Conservation (phyloP, 108 stramenopile species). For the Licmophora abbreviata region DNA sequence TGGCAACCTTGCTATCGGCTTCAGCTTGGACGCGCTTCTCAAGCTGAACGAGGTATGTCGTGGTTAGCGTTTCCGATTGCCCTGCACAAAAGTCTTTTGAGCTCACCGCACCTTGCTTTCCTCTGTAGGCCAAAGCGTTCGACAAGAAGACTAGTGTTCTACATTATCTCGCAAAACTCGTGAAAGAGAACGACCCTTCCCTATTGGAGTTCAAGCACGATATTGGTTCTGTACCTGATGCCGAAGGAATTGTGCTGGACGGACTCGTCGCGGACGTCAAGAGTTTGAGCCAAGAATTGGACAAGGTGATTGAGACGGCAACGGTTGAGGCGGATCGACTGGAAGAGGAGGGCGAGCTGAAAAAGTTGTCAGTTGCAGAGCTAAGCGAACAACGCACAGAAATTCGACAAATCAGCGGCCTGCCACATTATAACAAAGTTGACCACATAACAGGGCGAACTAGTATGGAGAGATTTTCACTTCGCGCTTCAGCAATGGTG, state of each 20-base stretch:
- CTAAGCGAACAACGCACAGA: constrained; percentile 54
- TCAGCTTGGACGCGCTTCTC: constrained; percentile 89
- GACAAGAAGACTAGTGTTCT: constrained; percentile 95
- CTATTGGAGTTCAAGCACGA: constrained; percentile 60
- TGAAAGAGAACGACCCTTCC: constrained; percentile 59
- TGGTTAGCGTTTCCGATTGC: not conserved
- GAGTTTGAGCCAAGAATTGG: constrained; percentile 44
- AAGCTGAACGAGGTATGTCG: constrained; percentile 84
- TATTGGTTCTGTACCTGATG: constrained; percentile 46
- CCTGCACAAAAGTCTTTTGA: not conserved
- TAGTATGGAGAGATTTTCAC: constrained; percentile 67
- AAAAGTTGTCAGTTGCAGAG: constrained; percentile 34
- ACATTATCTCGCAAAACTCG: constrained; percentile 80
- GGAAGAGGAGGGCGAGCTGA: constrained; percentile 24
- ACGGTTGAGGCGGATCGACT: constrained; percentile 43
- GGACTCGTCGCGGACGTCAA: constrained; percentile 47
- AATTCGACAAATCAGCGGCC: constrained; percentile 37
- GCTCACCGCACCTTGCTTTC: constrained; percentile 4
- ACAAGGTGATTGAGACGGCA: constrained; percentile 41
- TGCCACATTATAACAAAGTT: constrained; percentile 60
- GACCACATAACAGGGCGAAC: constrained; percentile 42
- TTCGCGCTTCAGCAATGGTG: constrained; percentile 35
- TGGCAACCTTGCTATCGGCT: constrained; percentile 78
- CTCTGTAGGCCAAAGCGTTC: constrained; percentile 82
- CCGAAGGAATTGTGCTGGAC: constrained; percentile 57